Conservation (phyloP, 768 basidiomycete species). For the Pleurotus giganteus region DNA sequence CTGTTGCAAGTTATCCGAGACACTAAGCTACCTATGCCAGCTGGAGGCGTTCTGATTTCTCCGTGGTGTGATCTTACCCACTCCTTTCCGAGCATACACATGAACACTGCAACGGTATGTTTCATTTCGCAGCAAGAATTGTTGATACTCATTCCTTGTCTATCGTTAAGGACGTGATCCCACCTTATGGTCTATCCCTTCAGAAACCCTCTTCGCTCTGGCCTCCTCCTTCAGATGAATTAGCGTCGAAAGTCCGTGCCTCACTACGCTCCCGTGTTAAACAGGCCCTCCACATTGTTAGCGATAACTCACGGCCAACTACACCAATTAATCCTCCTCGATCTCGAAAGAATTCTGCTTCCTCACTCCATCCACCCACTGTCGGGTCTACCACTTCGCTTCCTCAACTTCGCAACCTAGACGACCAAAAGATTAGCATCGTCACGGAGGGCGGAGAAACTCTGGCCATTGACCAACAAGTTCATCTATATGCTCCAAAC, state of each 20-base stretch:
- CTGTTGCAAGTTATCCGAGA: slow-evolving; percentile 89
- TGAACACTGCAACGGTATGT: slow-evolving; percentile 81
- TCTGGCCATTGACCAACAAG: slow-evolving; percentile 59
- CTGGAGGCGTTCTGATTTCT: slow-evolving; percentile 86
- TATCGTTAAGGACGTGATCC: slow-evolving; percentile 67
- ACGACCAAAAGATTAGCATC: slow-evolving; percentile 45
- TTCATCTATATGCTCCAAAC: slow-evolving; percentile 88
- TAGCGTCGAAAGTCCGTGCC: slow-evolving; percentile 54
- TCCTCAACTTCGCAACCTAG: slow-evolving; percentile 32
- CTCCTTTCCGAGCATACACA: slow-evolving; percentile 85
- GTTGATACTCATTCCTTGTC: neutral
- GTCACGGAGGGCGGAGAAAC: slow-evolving; percentile 47
- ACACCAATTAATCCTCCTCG: slow-evolving; percentile 13
- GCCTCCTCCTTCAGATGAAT: slow-evolving; percentile 73
- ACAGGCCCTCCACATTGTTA: slow-evolving; percentile 45
- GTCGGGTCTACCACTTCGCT: slow-evolving; percentile 47
- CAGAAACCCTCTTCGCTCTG: slow-evolving; percentile 78
- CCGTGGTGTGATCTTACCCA: slow-evolving; percentile 95
- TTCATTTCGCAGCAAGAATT: neutral
- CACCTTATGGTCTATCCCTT: slow-evolving; percentile 69
- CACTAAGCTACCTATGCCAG: slow-evolving; percentile 73
- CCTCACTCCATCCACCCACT: slow-evolving; percentile 37
- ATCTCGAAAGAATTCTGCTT: slow-evolving; percentile 18
- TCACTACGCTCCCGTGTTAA: slow-evolving; percentile 59
- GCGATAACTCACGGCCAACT: slow-evolving; percentile 21